A percentile compares a stretch with the other conserved stretches of the same genome.
These are phyloP conservation scores for Boletus nobilissimus DNA, from an alignment of 1,284 basidiomycete species.

Conservation along the genomic window DNA sequence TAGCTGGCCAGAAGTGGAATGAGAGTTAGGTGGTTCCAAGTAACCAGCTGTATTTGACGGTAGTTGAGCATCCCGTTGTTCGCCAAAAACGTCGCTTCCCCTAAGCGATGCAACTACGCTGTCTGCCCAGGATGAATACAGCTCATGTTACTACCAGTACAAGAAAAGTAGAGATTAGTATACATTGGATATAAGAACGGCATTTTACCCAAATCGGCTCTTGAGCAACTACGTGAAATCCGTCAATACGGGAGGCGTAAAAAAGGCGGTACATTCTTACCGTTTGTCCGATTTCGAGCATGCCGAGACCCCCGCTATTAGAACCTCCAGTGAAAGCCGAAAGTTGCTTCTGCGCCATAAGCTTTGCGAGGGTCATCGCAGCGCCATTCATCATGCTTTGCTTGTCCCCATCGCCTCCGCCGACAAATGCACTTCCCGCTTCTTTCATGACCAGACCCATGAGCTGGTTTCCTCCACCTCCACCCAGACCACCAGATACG, in stretches of 20 bases:
- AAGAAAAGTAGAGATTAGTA: too few relatives aligned
- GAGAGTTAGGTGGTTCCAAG: not conserved
- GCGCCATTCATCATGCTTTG: slow-evolving; percentile 86
- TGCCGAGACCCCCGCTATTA: slow-evolving; percentile 71
- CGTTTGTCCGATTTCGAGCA: slow-evolving; percentile 66
- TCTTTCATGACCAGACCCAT: slow-evolving; percentile 88
- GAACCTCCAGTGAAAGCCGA: slow-evolving; percentile 62
- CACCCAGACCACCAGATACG: slow-evolving; percentile 51
- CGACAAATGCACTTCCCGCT: slow-evolving; percentile 77
- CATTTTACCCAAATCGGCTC: slow-evolving; percentile 55
- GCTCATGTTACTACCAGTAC: too few relatives aligned
- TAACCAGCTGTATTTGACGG: too few relatives aligned
- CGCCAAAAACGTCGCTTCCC: slow-evolving; percentile 5
- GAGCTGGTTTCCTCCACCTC: slow-evolving; percentile 64
- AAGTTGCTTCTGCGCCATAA: slow-evolving; percentile 76
- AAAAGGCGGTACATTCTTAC: slow-evolving; percentile 1
- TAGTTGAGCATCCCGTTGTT: slow-evolving; percentile 17
- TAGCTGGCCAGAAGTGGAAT: not conserved
- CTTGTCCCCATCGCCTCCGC: slow-evolving; percentile 75
- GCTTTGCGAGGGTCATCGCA: slow-evolving; percentile 86
- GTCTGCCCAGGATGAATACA: too few relatives aligned
- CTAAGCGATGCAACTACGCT: too few relatives aligned
- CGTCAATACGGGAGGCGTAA: not conserved
- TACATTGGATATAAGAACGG: not conserved
- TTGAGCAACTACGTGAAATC: slow-evolving; percentile 36